Evolutionary conservation across 345 rosid species (phyloP).

Genomic region (Eucalyptus sp.): DNA sequence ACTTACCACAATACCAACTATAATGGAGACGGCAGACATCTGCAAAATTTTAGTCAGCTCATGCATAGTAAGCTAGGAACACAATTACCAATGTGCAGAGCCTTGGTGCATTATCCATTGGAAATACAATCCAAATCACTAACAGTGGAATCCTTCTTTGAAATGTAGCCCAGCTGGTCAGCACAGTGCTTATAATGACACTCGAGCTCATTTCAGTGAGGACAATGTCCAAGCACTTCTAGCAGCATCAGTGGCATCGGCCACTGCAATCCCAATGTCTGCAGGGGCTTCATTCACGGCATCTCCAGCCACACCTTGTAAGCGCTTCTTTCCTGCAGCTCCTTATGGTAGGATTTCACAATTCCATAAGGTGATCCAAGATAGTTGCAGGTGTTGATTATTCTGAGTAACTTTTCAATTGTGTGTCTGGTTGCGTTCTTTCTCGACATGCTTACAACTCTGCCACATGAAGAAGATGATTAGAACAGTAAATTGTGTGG

Average conservation of each 20-base stretch:
- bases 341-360: conserved; percentile 57
- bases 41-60: conserved; percentile 4
- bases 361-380: background rate
- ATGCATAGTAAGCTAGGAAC: background rate
- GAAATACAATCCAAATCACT: background rate
- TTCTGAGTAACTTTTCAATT: background rate
- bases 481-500: too few relatives aligned
- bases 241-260: conserved; percentile 93
- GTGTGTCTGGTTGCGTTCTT: too few relatives aligned
- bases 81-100: background rate
- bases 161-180: conserved; percentile 80
- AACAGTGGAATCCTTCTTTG: conserved; percentile 86
- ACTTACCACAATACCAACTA: conserved; percentile 82
- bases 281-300: conserved; percentile 94
- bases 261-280: conserved; percentile 87
- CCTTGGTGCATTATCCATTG: background rate
- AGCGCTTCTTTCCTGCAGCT: conserved; percentile 75
- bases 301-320: conserved; percentile 85
- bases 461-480: too few relatives aligned
- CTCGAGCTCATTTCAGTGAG: conserved; percentile 80
- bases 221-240: conserved; percentile 82
- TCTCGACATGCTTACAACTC: too few relatives aligned
- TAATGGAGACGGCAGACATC: conserved; percentile 89
- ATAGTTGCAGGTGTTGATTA: too few relatives aligned
- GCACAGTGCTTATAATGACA: conserved; percentile 81